Evolutionary conservation across 371 early-diverging fungal genomes (phyloP), one percentile per base, ranked within the genome.

Genomic region (Dentiscutata heterogama): DNA sequence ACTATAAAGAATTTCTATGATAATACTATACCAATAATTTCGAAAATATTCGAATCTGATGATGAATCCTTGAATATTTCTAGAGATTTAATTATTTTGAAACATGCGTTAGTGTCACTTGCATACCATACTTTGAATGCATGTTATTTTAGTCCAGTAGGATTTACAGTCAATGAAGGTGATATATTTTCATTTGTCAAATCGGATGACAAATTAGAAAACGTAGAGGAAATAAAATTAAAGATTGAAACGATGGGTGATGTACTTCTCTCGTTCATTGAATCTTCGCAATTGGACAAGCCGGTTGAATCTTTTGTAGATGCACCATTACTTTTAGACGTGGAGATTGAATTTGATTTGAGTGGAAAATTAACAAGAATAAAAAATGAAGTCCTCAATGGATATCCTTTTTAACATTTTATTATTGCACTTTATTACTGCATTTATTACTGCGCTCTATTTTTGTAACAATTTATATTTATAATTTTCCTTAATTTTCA

Each of bases 241-340:
- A 42, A 81, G 2, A 74, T 91, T 1, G 87, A 89, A n/a, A 63
- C 29, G 25, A 78, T 91, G 27, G 86, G 85, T 67, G 83, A 86
- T 53, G 83, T 87, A 14, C 29, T 92, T 25, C 78, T 90, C 22
- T 68, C 42, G 3, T 85, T 90, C 54, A 88, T 92, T 73, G 92
- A 91, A 64, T 70, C 84, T 46, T 86, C 90, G 63, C 86, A 85
- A 0, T 72, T 91, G 11, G 87, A 88, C 10, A 80, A 85, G 1
- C 71, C 86, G 2, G 78, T 84, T 54, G 58, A 68, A 3, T 87
- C 90, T 1, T 90, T 92, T 84, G 75, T 84, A 27, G 89, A 91
- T 82, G 96, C 95, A 1, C 95, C 97, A 8, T 83, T 96, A 78
- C 85, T 96, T 42, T 86, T 97, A 70, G 97, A 97, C 83, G 87